Conservation (phyloP, 2,329 filamentous ascomycete genomes). For the Phialophora macrospora region DNA sequence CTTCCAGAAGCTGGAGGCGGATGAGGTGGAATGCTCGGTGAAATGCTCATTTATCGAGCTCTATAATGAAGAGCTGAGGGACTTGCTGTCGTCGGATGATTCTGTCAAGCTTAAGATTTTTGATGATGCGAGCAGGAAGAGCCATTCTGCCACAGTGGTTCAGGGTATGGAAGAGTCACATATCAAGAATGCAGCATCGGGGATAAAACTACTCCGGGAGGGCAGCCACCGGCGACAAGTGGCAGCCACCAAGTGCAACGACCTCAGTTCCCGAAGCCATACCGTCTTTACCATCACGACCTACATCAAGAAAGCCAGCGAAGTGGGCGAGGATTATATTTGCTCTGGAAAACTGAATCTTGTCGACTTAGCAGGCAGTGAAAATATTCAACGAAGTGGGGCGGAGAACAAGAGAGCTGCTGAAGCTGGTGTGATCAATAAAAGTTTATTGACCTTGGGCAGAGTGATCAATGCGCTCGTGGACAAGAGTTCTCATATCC, state of each 20-base stretch:
- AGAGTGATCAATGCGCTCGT: constrained; percentile 97
- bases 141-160: constrained; percentile 82
- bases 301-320: constrained; percentile 78
- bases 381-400: constrained; percentile 95
- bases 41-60: constrained; percentile 99
- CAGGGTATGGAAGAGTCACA: constrained; percentile 98
- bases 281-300: constrained; percentile 97
- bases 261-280: constrained; percentile 94
- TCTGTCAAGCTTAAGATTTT: constrained; percentile 89
- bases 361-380: constrained; percentile 93
- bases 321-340: constrained; percentile 86
- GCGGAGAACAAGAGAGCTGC: constrained; percentile 97
- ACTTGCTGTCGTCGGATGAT: constrained; percentile 83
- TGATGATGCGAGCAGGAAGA: constrained; percentile 85
- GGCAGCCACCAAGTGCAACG: constrained; percentile 99
- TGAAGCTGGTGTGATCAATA: constrained; percentile 97
- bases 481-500: constrained; percentile 86
- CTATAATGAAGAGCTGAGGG: constrained; percentile 96
- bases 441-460: constrained; percentile 90
- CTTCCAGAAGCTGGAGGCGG: constrained; percentile 80
- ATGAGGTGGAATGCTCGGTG: constrained; percentile 81
- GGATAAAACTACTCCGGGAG: constrained; percentile 84
- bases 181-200: constrained; percentile 81
- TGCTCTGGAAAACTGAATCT: constrained; percentile 93
- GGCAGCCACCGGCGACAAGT: constrained; percentile 95